Evolutionary conservation across 352 stramenopile genomes (phyloP).

Genomic region (Pythium vanterpoolii): DNA sequence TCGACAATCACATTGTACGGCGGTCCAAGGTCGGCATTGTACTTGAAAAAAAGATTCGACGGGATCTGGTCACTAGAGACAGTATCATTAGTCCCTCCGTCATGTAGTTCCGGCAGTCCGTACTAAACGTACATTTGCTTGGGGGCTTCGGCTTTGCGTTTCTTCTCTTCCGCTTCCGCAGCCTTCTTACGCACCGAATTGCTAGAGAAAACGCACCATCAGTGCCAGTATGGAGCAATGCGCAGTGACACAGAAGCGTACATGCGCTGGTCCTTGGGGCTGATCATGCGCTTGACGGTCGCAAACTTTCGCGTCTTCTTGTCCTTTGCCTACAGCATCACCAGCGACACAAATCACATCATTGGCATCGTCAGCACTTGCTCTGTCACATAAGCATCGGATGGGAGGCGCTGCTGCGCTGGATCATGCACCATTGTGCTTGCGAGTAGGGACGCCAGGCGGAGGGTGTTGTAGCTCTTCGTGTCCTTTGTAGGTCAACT

Average conservation of each 20-base stretch:
- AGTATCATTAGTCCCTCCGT: neutral
- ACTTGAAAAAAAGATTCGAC: constrained; percentile 99
- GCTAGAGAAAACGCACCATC: constrained; percentile 24
- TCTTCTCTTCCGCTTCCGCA: constrained; percentile 80
- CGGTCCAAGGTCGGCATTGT: constrained; percentile 98
- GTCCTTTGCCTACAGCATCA: constrained; percentile 84
- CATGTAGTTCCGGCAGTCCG: neutral
- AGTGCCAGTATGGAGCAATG: neutral
- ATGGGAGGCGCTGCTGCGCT: neutral
- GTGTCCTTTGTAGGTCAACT: constrained; percentile 17
- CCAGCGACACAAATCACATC: neutral
- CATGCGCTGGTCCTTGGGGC: constrained; percentile 96
- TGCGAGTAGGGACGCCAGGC: neutral
- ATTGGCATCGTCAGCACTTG: neutral
- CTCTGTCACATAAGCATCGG: neutral
- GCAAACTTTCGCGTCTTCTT: constrained; percentile 99
- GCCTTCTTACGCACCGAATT: constrained; percentile 79
- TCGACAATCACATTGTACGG: constrained; percentile 99
- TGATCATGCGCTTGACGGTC: constrained; percentile 98
- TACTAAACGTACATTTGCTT: constrained; percentile 89
- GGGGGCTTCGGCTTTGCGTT: constrained; percentile 87
- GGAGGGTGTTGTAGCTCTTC: neutral
- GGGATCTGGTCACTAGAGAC: constrained; percentile 90
- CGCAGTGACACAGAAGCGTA: constrained; percentile 39
- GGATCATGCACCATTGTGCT: constrained; percentile 16